Evolutionary conservation across 352 stramenopile species (phyloP).

Genomic region (Globisporangium nodosum): DNA sequence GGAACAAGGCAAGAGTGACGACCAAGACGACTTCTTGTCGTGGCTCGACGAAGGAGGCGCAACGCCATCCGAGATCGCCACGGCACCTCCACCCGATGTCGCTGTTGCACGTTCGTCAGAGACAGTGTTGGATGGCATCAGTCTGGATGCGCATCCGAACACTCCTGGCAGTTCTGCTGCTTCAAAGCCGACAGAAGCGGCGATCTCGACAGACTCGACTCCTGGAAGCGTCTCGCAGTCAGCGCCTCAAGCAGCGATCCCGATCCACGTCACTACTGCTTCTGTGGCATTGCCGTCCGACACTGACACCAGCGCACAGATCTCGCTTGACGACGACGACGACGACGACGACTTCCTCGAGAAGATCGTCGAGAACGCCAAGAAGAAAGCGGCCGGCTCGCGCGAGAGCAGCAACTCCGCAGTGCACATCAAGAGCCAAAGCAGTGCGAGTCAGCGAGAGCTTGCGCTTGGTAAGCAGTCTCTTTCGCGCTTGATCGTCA

Average conservation of each 20-base stretch:
- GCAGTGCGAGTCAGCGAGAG: slow-evolving; percentile 20
- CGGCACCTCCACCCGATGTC: too few relatives aligned
- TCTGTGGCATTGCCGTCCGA: neutral
- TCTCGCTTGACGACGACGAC: slow-evolving; percentile 36
- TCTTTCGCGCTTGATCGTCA: neutral
- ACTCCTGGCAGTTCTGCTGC: neutral
- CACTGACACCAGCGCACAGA: slow-evolving; percentile 5
- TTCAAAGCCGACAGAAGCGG: neutral
- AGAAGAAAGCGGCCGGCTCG: slow-evolving; percentile 29
- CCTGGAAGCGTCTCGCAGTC: neutral
- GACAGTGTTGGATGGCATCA: slow-evolving; percentile 14
- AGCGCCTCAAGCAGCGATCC: slow-evolving; percentile 14
- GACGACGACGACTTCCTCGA: slow-evolving; percentile 46
- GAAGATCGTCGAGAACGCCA: slow-evolving; percentile 51
- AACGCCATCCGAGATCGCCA: neutral
- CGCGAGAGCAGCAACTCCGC: slow-evolving; percentile 55
- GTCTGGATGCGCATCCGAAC: slow-evolving; percentile 2
- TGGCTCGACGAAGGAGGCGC: slow-evolving; percentile 60
- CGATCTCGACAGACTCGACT: neutral
- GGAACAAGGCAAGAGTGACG: slow-evolving; percentile 22
- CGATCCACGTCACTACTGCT: slow-evolving; percentile 4
- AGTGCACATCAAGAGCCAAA: slow-evolving; percentile 64
- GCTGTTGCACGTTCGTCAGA: neutral
- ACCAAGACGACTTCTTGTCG: slow-evolving; percentile 71
- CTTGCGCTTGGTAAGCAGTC: slow-evolving; percentile 2